A percentile compares a stretch with the other conserved stretches of the same genome.
Conservation (phyloP, 306 rosid species). For the Sindora glabra region DNA sequence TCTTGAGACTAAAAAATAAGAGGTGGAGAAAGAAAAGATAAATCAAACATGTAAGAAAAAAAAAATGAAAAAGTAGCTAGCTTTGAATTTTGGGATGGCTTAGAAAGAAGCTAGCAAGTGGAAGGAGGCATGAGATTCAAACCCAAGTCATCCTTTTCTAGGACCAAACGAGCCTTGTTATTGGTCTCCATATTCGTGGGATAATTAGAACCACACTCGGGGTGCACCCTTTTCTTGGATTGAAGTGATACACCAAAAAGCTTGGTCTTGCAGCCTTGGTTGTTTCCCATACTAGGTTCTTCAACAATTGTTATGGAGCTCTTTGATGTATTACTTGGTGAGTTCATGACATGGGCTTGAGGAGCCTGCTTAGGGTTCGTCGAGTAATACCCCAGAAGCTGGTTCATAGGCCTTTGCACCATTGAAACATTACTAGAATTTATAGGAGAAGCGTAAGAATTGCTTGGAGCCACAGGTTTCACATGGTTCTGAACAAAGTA, state of each 20-base stretch:
- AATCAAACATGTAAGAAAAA: neutral
- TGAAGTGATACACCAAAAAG: conserved; percentile 83
- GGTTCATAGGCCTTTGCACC: conserved; percentile 53
- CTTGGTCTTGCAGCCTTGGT: conserved; percentile 68
- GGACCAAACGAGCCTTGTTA: conserved; percentile 57
- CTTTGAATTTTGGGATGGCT: conserved; percentile 9
- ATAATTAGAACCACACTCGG: conserved; percentile 59
- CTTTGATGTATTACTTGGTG: conserved; percentile 54
- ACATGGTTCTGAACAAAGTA: conserved; percentile 94
- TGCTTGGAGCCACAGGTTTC: conserved; percentile 90
- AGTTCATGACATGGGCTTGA: conserved; percentile 28
- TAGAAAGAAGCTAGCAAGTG: conserved; percentile 55
- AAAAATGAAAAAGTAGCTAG: neutral
- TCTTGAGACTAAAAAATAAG: conserved; percentile 26
- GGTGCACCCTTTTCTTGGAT: conserved; percentile 85
- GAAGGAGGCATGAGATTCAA: conserved; percentile 98
- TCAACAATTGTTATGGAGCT: conserved; percentile 62
- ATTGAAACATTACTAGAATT: conserved; percentile 11
- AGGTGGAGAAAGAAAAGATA: neutral
- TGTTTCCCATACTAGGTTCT: conserved; percentile 26
- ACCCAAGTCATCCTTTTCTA: conserved; percentile 79
- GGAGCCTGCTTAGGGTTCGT: conserved; percentile 35
- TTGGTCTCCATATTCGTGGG: too few species aligned
- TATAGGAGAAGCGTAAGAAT: conserved; percentile 39
- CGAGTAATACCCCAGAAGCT: conserved; percentile 42